Evolutionary conservation across 179 eudicot genomes (phyloP), one percentile per base, ranked within the genome.

Genomic region (Vitellaria paradoxa): DNA sequence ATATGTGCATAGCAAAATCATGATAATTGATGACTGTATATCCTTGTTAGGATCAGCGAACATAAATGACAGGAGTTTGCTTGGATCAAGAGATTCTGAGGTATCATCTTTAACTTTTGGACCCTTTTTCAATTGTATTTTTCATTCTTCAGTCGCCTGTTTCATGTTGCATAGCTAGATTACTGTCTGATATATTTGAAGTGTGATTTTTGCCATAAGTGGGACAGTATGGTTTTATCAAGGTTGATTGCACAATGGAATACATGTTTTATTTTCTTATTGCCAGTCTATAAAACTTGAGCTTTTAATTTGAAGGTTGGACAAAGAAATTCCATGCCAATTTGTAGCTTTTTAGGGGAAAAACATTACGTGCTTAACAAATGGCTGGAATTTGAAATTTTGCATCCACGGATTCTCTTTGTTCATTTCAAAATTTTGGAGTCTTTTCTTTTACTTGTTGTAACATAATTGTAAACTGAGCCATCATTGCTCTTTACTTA

Each of bases 71-170:
- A 88, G 99, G 82, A 96, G 99, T 84, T 85, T 96, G 89, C 89
- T 96, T 81, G 99, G 99, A 65, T 93, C 97, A 74, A 86, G 99
- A 76, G 99, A 96, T 83, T 96, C 99, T 52, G 99, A 96, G 97
- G 99, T 96, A 84, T 66, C 60, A 66, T 42, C 66, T 67, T 26
- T 18, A 42, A 37, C 64, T 47, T 45, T 15, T 45, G 64, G 63
- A 23, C 30, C n/a, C 81, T 60, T 47, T 72, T 52, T 1, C 9
- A 11, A 63, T 70, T 14, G 12, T 72, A 24, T n/a, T 64, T 11
- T 75, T 18, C 57, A 47, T 75, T 75, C 42, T 63, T 63, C 21
- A 14, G 60, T 46, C 17, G 1, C 60, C 47, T 46, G 17, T 21
- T 63, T 17, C 45, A 49, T 46, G 13, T 47, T 59, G 23, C 49